A percentile compares a stretch with the other conserved stretches of the same genome.
These are phyloP conservation scores for Fonsecaea erecta DNA, from an alignment of 2,329 filamentous ascomycete species.

Conservation along the genomic window DNA sequence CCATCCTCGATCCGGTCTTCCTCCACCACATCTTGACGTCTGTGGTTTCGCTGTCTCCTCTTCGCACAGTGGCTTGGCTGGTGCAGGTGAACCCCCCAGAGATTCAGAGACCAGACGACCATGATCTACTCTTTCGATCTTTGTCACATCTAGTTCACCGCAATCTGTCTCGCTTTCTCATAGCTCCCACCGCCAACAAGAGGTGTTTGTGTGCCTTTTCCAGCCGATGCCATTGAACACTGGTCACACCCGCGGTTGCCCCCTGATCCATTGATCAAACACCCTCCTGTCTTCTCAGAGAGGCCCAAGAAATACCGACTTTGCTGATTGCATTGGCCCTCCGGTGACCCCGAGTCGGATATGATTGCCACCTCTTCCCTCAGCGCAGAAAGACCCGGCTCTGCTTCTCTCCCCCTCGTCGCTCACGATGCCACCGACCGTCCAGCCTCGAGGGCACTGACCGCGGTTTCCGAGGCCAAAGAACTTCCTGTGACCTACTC, in stretches of 20 bases:
- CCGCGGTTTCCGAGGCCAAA: constrained; percentile 7
- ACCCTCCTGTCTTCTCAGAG: not conserved
- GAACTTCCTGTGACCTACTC: constrained; percentile 26
- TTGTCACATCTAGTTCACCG: constrained; percentile 1
- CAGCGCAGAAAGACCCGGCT: constrained; percentile 9
- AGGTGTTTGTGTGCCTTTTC: not conserved
- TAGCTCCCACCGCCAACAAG: not conserved
- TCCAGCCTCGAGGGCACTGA: constrained; percentile 14
- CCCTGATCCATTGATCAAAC: constrained; percentile 13
- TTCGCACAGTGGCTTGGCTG: not conserved
- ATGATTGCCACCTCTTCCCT: constrained; percentile 21
- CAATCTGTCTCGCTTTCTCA: not conserved
- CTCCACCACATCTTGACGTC: constrained; percentile 7
- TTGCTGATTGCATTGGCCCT: not conserved
- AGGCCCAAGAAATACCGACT: not conserved
- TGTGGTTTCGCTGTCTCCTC: constrained; percentile 7
- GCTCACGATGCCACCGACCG: constrained; percentile 22
- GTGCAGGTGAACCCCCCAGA: not conserved
- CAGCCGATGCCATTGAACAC: not conserved
- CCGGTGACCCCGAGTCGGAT: constrained; percentile 3
- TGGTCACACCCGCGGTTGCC: not conserved
- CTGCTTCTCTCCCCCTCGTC: constrained; percentile 17
- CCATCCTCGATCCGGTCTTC: not conserved
- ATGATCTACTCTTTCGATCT: not conserved
- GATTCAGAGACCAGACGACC: not conserved